phyloP scores from a whole-genome alignment of 805 yeast genomes.

The Ogataea pini region DNA sequence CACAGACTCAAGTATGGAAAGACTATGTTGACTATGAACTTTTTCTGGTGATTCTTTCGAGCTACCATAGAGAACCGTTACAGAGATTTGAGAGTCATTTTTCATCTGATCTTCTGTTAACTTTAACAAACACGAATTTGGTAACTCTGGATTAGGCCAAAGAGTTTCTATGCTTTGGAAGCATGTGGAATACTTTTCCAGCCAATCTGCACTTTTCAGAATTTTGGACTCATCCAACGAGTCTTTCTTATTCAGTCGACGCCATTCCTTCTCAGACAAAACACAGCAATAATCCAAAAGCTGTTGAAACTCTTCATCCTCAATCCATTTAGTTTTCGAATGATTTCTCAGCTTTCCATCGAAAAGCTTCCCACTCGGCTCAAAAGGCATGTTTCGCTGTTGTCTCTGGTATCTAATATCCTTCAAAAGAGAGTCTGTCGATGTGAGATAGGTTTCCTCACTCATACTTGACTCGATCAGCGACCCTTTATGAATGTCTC shows the following conservation, averaged over 20 bases:
- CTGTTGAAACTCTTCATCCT: constrained; percentile 38
- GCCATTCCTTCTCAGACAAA: constrained; percentile 27
- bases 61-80: constrained; percentile 17
- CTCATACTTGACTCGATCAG: not conserved
- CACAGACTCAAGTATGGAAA: constrained; percentile 10
- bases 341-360: constrained; percentile 30
- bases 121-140: constrained; percentile 7
- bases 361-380: constrained; percentile 30
- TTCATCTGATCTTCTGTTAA: constrained; percentile 7
- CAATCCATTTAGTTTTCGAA: constrained; percentile 41
- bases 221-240: constrained; percentile 21
- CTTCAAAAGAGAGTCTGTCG: constrained; percentile 58
- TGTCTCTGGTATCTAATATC: constrained; percentile 57
- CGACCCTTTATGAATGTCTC: constrained; percentile 45
- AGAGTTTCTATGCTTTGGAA: constrained; percentile 31
- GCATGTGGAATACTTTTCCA: constrained; percentile 32
- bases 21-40: not conserved
- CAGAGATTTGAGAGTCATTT: constrained; percentile 12
- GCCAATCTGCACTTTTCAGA: constrained; percentile 24
- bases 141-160: constrained; percentile 12
- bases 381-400: constrained; percentile 37
- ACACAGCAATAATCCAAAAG: constrained; percentile 35
- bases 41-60: not conserved
- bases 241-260: constrained; percentile 12
- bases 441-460: constrained; percentile 35